Percentiles rank a stretch among this genome's conserved stretches.
These are phyloP conservation scores for Podila epigama DNA, from an alignment of 192 early-diverging fungal species.

Conservation along the genomic window DNA sequence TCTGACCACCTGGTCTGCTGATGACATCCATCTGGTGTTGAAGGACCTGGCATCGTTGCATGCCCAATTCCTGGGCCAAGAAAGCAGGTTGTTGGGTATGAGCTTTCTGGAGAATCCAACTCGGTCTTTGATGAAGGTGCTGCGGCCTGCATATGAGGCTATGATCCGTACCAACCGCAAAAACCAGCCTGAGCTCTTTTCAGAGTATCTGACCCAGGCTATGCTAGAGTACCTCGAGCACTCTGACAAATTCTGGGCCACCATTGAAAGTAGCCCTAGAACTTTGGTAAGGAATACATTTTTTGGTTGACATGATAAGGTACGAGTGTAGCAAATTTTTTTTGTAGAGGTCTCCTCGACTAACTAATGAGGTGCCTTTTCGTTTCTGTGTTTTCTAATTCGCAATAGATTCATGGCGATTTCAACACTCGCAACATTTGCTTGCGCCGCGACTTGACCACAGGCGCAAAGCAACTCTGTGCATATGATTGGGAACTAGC, in stretches of 20 bases:
- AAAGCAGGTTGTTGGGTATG: conserved; percentile 18
- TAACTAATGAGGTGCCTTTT: not conserved
- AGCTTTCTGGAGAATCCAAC: conserved; percentile 42
- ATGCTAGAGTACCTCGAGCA: conserved; percentile 31
- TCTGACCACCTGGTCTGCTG: conserved; percentile 13
- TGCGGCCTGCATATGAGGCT: conserved; percentile 34
- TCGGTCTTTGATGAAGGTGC: conserved; percentile 20
- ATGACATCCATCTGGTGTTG: conserved; percentile 29
- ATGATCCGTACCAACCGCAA: conserved; percentile 30
- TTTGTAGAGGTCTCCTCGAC: not conserved
- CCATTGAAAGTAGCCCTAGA: conserved; percentile 28
- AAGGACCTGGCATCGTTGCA: conserved; percentile 36
- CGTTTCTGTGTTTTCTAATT: not conserved
- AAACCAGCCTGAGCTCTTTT: conserved; percentile 26
- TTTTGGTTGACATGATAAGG: too few species aligned
- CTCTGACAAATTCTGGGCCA: conserved; percentile 38
- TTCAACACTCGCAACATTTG: conserved; percentile 49
- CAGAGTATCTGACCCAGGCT: conserved; percentile 10
- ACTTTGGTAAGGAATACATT: conserved; percentile 26
- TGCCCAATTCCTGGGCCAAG: conserved; percentile 40
- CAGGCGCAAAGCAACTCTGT: conserved; percentile 24
- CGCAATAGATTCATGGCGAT: conserved; percentile 29
- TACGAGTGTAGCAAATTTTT: not conserved
- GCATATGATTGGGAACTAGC: conserved; percentile 47
- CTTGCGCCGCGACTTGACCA: conserved; percentile 15